A percentile compares a stretch with the other conserved stretches of the same genome.
Evolutionary conservation across 139 green algal species (phyloP).

Genomic region (Chlamydomonas schloesseri): DNA sequence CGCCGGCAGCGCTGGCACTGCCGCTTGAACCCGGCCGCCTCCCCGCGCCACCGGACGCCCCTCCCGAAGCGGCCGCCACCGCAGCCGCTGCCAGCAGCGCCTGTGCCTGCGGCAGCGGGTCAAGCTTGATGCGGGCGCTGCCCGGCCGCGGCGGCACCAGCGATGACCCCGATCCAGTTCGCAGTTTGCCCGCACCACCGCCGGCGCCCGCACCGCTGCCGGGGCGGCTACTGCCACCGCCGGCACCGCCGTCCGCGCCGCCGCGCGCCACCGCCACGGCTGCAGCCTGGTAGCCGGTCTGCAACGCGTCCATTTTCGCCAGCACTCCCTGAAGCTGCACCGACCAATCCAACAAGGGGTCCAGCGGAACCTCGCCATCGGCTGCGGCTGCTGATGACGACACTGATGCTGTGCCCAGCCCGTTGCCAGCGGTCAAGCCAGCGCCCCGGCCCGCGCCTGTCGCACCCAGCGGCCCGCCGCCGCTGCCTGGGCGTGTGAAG

Average conservation of each 20-base stretch:
- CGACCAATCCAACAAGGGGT: slow-evolving; percentile 14
- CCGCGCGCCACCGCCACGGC: background rate
- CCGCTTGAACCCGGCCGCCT: background rate
- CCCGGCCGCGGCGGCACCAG: background rate
- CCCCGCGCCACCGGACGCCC: too few species aligned
- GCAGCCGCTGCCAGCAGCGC: background rate
- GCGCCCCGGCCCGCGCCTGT: background rate
- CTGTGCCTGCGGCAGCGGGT: background rate
- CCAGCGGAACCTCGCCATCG: background rate
- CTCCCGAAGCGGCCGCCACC: background rate
- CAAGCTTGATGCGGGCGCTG: background rate
- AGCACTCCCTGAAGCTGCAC: slow-evolving; percentile 20
- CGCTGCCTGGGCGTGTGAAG: background rate
- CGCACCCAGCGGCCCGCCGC: background rate
- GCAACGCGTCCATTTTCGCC: slow-evolving; percentile 25
- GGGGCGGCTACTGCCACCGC: too few species aligned
- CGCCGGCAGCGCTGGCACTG: too few species aligned
- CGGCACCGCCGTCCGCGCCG: background rate
- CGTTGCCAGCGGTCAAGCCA: too few species aligned
- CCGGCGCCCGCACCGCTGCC: too few species aligned
- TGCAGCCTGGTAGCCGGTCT: slow-evolving; percentile 30
- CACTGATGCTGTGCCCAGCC: too few species aligned
- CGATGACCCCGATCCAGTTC: background rate
- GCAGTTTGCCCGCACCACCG: too few species aligned
- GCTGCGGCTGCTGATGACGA: too few species aligned